Evolutionary conservation across 192 early-diverging fungal species (phyloP).

Genomic region (Coemansia sp.): DNA sequence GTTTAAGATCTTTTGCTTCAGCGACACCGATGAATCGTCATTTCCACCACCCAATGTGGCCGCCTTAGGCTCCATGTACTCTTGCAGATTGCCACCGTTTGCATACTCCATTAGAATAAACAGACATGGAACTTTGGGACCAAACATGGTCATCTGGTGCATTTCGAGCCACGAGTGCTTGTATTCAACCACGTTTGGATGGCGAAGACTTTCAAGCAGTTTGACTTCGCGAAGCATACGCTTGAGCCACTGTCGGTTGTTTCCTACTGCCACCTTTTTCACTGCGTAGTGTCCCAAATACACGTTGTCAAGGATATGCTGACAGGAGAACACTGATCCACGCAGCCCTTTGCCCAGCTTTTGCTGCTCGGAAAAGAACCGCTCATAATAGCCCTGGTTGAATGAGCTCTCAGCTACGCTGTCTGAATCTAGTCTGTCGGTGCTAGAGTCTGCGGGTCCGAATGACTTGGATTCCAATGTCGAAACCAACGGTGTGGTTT

Average conservation of each 20-base stretch:
- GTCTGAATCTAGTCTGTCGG: not conserved
- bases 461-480: not conserved
- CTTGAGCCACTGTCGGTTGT: conserved; percentile 86
- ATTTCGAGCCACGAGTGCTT: conserved; percentile 96
- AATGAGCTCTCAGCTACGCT: conserved; percentile 66
- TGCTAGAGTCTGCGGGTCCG: not conserved
- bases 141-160: conserved; percentile 66
- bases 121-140: conserved; percentile 86
- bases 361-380: conserved; percentile 84
- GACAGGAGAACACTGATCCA: conserved; percentile 88
- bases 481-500: not conserved
- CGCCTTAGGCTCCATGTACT: conserved; percentile 66
- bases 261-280: conserved; percentile 92
- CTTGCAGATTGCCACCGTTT: conserved; percentile 94
- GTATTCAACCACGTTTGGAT: conserved; percentile 92
- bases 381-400: conserved; percentile 94
- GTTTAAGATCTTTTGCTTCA: conserved; percentile 31
- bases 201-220: conserved; percentile 83
- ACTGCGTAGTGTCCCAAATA: conserved; percentile 86
- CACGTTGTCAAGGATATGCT: conserved; percentile 73
- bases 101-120: conserved; percentile 96
- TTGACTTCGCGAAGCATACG: conserved; percentile 93
- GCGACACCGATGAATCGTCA: conserved; percentile 12
- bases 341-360: conserved; percentile 89
- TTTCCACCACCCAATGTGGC: not conserved